These are phyloP conservation scores for Penicillium decumbens DNA, from an alignment of 2,329 filamentous ascomycete species.

Conservation along the genomic window DNA sequence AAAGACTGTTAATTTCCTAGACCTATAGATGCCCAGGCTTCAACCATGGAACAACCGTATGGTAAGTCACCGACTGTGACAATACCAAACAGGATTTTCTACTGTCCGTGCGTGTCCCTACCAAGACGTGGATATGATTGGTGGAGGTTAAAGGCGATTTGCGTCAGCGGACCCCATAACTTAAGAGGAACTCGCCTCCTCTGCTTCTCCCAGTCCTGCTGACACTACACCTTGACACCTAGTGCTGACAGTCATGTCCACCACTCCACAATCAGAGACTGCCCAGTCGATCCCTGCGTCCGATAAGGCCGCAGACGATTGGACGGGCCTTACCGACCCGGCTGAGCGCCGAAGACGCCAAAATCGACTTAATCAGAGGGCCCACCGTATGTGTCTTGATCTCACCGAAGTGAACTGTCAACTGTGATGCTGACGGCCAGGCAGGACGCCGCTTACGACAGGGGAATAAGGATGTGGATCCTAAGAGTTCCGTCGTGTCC, in stretches of 20 bases:
- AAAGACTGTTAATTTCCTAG: too few relatives aligned
- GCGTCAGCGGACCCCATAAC: conserved; percentile 6
- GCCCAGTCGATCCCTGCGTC: background rate
- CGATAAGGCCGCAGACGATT: conserved; percentile 17
- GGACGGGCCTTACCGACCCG: conserved; percentile 25
- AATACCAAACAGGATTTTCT: background rate
- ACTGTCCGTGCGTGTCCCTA: conserved; percentile 1
- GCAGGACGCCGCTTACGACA: conserved; percentile 24
- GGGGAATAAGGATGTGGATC: conserved; percentile 9
- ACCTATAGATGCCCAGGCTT: background rate
- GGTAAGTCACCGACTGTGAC: background rate
- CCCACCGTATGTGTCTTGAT: conserved; percentile 20
- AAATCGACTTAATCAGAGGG: conserved; percentile 31
- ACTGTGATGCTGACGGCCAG: background rate
- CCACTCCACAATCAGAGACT: conserved; percentile 1
- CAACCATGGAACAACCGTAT: background rate
- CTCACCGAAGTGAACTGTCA: background rate
- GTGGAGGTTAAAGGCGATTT: background rate
- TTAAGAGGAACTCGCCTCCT: conserved; percentile 6
- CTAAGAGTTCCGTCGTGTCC: conserved; percentile 9
- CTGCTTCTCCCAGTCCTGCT: background rate
- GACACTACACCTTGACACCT: background rate
- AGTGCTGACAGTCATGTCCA: conserved; percentile 8
- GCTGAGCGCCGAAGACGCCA: conserved; percentile 28
- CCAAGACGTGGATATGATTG: conserved; percentile 3